Conservation (phyloP, 129 eudicot species). For the Ambrosia trifida region DNA sequence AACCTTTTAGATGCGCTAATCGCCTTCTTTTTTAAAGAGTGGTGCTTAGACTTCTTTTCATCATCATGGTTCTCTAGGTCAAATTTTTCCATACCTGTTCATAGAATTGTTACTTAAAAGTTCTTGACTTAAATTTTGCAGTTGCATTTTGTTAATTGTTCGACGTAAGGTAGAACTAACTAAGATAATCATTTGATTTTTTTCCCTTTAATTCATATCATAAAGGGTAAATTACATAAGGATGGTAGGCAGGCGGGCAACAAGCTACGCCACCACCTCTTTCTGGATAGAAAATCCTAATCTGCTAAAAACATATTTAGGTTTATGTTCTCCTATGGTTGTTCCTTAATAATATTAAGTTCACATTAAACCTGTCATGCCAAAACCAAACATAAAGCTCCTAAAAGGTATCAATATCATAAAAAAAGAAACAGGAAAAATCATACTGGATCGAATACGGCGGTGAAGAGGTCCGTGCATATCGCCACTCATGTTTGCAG, state of each 20-base stretch:
- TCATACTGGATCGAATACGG: conserved; percentile 65
- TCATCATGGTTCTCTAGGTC: conserved; percentile 67
- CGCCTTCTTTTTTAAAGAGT: conserved; percentile 79
- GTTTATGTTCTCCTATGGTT: background rate
- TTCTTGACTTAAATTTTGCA: background rate
- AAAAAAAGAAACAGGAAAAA: background rate
- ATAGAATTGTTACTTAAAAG: background rate
- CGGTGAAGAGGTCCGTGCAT: conserved; percentile 65
- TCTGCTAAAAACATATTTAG: too few relatives aligned
- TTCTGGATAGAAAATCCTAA: too few relatives aligned
- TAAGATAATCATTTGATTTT: background rate
- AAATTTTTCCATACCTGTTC: conserved; percentile 61
- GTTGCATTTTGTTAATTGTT: background rate
- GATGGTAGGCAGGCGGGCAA: too few relatives aligned
- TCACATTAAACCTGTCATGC: background rate
- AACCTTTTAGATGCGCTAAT: conserved; percentile 82
- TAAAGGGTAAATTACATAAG: too few relatives aligned
- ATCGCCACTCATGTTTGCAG: conserved; percentile 53
- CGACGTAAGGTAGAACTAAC: too few relatives aligned
- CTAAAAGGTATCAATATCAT: background rate
- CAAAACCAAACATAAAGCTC: background rate
- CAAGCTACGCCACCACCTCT: too few relatives aligned
- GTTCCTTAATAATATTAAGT: background rate
- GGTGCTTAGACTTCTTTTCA: conserved; percentile 74
- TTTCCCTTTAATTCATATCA: too few relatives aligned